Evolutionary conservation across 148 eudicot species (phyloP).

Genomic region (Selenicereus undatus): DNA sequence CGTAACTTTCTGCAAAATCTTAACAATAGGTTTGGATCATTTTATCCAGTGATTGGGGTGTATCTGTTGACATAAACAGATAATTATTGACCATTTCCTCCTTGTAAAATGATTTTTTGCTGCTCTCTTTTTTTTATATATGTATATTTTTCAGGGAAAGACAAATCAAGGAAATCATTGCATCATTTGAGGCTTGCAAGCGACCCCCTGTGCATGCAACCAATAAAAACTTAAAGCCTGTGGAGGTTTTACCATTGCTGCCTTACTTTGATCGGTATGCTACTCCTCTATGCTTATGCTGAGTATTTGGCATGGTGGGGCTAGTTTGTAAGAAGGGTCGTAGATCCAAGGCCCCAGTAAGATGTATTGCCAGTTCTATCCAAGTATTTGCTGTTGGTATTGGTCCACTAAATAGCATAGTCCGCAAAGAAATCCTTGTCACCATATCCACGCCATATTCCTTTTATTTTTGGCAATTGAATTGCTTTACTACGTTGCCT

Average conservation of each 20-base stretch:
- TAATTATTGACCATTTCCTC: neutral
- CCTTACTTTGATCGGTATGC: conserved; percentile 90
- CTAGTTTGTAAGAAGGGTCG: neutral
- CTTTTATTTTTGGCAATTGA: neutral
- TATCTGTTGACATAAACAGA: neutral
- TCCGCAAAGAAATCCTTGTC: neutral
- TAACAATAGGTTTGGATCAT: conserved; percentile 54
- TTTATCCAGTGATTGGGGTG: conserved; percentile 2
- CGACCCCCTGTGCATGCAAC: conserved; percentile 83
- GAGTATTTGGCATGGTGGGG: neutral
- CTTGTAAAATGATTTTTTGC: neutral
- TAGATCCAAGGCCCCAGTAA: neutral
- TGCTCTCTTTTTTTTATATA: neutral
- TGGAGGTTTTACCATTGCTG: conserved; percentile 71
- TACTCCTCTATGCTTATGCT: neutral
- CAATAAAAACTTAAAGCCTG: conserved; percentile 63
- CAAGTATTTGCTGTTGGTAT: neutral
- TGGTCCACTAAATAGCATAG: neutral
- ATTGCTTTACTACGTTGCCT: neutral
- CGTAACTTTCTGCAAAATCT: conserved; percentile 54
- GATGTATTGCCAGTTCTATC: neutral
- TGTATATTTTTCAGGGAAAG: conserved; percentile 50
- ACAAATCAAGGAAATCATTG: conserved; percentile 70
- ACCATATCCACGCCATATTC: neutral
- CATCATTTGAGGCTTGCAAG: conserved; percentile 86